phyloP scores from a whole-genome alignment of 2,329 filamentous ascomycete species.

The Amauroascus verrucosus region DNA sequence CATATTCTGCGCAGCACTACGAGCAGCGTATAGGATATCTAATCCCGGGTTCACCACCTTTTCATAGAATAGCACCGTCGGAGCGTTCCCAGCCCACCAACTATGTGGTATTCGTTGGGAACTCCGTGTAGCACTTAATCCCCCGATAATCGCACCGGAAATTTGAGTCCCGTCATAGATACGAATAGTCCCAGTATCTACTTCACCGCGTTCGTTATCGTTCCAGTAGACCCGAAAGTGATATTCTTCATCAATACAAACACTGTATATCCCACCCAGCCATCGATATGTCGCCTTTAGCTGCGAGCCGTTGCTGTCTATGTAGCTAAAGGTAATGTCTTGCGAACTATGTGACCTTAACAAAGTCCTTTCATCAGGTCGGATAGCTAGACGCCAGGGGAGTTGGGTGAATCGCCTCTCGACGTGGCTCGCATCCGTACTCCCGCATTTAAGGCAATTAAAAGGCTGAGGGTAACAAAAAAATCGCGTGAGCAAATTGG shows the following conservation, averaged over 20 bases:
- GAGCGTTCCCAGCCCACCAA: slow-evolving; percentile 19
- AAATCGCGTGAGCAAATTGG: slow-evolving; percentile 18
- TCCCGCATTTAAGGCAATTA: neutral
- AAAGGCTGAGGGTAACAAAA: slow-evolving; percentile 11
- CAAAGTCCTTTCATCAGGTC: slow-evolving; percentile 11
- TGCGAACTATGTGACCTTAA: slow-evolving; percentile 21
- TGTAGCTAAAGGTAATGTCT: slow-evolving; percentile 22
- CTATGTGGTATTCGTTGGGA: slow-evolving; percentile 21
- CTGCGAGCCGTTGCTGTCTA: slow-evolving; percentile 14
- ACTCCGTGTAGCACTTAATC: slow-evolving; percentile 14
- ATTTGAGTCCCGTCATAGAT: slow-evolving; percentile 26
- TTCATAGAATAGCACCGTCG: slow-evolving; percentile 30
- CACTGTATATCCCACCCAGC: slow-evolving; percentile 30
- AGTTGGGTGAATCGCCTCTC: slow-evolving; percentile 18
- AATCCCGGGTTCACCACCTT: slow-evolving; percentile 13
- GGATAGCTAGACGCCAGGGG: slow-evolving; percentile 26
- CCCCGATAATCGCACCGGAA: slow-evolving; percentile 23
- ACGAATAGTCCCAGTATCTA: slow-evolving; percentile 17
- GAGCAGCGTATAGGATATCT: neutral
- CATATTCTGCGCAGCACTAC: neutral
- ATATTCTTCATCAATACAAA: slow-evolving; percentile 1
- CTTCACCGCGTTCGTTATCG: slow-evolving; percentile 23
- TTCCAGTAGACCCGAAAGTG: slow-evolving; percentile 26
- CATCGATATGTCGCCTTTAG: slow-evolving; percentile 27
- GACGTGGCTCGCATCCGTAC: slow-evolving; percentile 11